Conservation (phyloP, 352 stramenopile genomes). For the Ochromonadaceae sp. region DNA sequence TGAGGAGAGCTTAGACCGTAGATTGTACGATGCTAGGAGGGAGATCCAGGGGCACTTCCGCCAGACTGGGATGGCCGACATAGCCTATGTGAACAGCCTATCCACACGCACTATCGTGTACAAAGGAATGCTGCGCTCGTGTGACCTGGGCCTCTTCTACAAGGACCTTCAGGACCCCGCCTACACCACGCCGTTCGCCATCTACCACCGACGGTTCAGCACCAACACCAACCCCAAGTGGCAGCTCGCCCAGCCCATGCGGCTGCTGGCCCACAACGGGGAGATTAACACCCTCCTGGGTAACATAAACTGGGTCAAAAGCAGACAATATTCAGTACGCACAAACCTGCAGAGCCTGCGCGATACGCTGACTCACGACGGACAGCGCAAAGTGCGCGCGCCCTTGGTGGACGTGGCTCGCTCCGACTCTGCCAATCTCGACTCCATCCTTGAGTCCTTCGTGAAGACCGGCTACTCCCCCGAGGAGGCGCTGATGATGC, state of each 20-base stretch:
- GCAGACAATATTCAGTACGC: constrained; percentile 49
- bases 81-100: constrained; percentile 85
- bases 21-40: constrained; percentile 55
- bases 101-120: constrained; percentile 87
- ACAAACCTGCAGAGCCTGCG: constrained; percentile 43
- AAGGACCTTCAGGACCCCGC: constrained; percentile 51
- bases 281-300: constrained; percentile 96
- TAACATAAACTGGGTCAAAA: constrained; percentile 94
- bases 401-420: constrained; percentile 78
- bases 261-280: constrained; percentile 91
- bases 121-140: constrained; percentile 70
- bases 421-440: constrained; percentile 87
- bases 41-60: constrained; percentile 45
- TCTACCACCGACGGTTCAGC: constrained; percentile 86
- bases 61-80: constrained; percentile 38
- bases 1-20: constrained; percentile 67
- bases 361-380: constrained; percentile 32
- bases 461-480: constrained; percentile 50
- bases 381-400: too few species aligned
- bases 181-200: constrained; percentile 79
- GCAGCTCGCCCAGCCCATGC: constrained; percentile 83
- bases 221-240: constrained; percentile 47
- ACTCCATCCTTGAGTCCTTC: constrained; percentile 83
- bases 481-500: constrained; percentile 67
- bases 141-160: constrained; percentile 54